These are phyloP conservation scores for Brettanomyces bruxellensis DNA, from an alignment of 805 yeast species.

Conservation along the genomic window DNA sequence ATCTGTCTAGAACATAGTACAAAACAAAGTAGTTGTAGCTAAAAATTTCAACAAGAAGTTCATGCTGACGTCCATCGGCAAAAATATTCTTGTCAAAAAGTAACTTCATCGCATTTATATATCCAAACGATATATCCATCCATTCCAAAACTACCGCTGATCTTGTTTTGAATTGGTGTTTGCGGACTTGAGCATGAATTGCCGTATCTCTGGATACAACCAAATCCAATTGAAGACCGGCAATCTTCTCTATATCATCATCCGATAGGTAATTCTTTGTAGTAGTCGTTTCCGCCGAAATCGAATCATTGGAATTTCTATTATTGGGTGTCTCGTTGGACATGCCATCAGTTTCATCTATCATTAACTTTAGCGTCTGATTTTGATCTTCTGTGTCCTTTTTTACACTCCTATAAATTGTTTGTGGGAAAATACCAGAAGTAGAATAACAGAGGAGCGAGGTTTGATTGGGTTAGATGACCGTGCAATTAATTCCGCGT, in stretches of 20 bases:
- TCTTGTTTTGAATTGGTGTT: neutral
- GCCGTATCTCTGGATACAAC: neutral
- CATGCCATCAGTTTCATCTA: no score
- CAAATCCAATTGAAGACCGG: neutral
- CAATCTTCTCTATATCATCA: neutral
- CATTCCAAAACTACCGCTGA: slow-evolving; percentile 5
- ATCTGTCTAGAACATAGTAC: slow-evolving; percentile 8
- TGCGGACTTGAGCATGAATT: neutral
- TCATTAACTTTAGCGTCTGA: no score
- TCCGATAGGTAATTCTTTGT: neutral
- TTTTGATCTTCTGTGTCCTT: no score
- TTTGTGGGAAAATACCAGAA: no score
- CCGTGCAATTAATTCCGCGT: no score
- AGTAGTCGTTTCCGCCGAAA: neutral
- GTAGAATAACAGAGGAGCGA: no score
- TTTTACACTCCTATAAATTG: no score
- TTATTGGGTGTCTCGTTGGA: neutral
- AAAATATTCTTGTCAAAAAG: slow-evolving; percentile 7
- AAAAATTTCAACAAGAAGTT: slow-evolving; percentile 13
- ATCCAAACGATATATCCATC: slow-evolving; percentile 17
- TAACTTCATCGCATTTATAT: slow-evolving; percentile 12
- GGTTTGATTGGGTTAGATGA: no score
- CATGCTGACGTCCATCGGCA: slow-evolving; percentile 10
- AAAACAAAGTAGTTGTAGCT: slow-evolving; percentile 13
- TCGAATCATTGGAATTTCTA: neutral